Conservation (phyloP, 192 early-diverging fungal species). For the Backusella tuberculispora region DNA sequence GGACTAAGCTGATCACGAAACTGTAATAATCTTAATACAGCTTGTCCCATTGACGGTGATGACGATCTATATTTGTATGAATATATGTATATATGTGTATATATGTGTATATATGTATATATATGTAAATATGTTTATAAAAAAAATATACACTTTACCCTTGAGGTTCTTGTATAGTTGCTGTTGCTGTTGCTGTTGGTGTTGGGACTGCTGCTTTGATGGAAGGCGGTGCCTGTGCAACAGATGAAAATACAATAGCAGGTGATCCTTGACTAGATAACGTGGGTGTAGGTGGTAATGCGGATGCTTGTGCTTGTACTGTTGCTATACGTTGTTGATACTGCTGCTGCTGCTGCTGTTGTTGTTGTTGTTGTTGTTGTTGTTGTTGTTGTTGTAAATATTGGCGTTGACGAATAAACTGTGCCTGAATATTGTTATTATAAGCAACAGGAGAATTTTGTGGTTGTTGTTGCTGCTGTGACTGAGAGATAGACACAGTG, state of each 20-base stretch:
- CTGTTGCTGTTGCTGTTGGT: neutral
- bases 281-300: constrained; percentile 15
- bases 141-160: neutral
- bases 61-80: neutral
- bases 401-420: constrained; percentile 11
- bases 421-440: neutral
- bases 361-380: neutral
- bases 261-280: constrained; percentile 25
- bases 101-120: neutral
- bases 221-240: constrained; percentile 5
- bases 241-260: constrained; percentile 13
- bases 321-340: neutral
- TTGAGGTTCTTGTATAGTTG: neutral
- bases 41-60: constrained; percentile 22
- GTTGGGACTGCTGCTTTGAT: neutral
- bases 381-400: constrained; percentile 3
- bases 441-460: neutral
- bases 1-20: constrained; percentile 24
- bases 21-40: constrained; percentile 33
- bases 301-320: neutral
- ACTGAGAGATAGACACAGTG: neutral
- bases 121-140: neutral
- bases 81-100: neutral
- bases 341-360: constrained; percentile 6
- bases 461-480: neutral